Base-by-base conservation (phyloP, 192 early-diverging fungal species). In the Backusella psychrophila region DNA sequence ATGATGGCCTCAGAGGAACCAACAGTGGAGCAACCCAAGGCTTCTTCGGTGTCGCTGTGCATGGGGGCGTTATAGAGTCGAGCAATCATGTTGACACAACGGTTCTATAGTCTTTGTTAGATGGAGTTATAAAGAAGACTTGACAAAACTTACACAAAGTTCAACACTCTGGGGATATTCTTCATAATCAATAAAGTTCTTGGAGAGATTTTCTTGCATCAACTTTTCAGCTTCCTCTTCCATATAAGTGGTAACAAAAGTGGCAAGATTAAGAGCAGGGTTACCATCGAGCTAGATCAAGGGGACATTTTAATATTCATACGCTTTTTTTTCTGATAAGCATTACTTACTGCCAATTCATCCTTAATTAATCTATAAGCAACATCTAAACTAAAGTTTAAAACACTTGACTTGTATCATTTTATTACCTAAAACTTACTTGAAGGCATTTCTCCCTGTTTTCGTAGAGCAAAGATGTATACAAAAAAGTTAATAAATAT, bases 1-100 rank as follows among this genome's bases (percentile, higher is more conserved):
- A 93, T 90, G 35, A 95, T 90, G 15, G 91, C 94, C 83, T 96
- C 94, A 0, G 90, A 91, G 12, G 93, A 94, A 6, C 94, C 94
- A 1, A 91, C 83, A 15, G 91, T 92, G 11, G 93, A 87, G 1
- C 87, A 89, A 69, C 93, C 93, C 8, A 93, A 77, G 1, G 91
- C 80, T 23, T 85, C 82, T 17, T 82, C 83, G 6, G 78, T 78
- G 7, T 46, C 66, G 36, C 42, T 74, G 34, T 79, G 14, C 71
- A 77, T 66, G 59, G 83, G 83, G 0, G 80, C 77, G 63, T 85
- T 14, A 44, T 72, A 82, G 14, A 85, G 76, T 53, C 78, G 68
- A 26, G 81, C 83, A 70, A 85, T 80, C 67, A 85, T 85, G 39
- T 80, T 82, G 31, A 85, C 76, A 73, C 83, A 85, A 17, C 83